These are phyloP conservation scores for Athelia sp. DNA, from an alignment of 1,284 basidiomycete genomes.

Conservation along the genomic window DNA sequence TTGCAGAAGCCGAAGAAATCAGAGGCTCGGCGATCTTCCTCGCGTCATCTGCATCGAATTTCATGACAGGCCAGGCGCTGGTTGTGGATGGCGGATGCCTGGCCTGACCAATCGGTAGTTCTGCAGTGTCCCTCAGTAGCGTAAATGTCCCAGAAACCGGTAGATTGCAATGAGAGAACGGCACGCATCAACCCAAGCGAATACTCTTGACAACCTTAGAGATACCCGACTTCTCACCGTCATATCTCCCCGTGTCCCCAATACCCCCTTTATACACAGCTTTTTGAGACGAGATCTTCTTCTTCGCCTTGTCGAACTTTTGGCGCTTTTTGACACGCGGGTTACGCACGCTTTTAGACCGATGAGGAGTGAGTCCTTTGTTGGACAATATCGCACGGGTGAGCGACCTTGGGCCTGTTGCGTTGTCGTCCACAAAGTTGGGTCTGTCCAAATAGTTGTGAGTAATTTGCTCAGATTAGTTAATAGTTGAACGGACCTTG, in stretches of 20 bases:
- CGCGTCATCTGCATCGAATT: no score
- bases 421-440: conserved; percentile 43
- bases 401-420: conserved; percentile 75
- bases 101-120: no score
- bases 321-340: conserved; percentile 94
- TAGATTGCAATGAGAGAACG: no score
- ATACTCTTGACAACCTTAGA: conserved; percentile 84
- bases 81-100: no score
- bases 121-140: no score
- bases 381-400: conserved; percentile 90
- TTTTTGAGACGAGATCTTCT: conserved; percentile 83
- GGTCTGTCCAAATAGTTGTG: conserved; percentile 30
- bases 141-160: no score
- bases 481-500: conserved; percentile 49
- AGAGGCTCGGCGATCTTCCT: no score
- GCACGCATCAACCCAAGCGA: conserved; percentile 36
- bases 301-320: conserved; percentile 91
- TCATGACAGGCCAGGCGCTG: no score
- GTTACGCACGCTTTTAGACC: conserved; percentile 85
- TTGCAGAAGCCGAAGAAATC: no score
- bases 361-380: conserved; percentile 85
- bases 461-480: conserved; percentile 1
- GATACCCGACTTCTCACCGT: conserved; percentile 78
- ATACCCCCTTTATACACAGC: conserved; percentile 87
- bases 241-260: conserved; percentile 56